Conservation (phyloP, 2,329 filamentous ascomycete genomes). For the Cucurbitaria berberidis region DNA sequence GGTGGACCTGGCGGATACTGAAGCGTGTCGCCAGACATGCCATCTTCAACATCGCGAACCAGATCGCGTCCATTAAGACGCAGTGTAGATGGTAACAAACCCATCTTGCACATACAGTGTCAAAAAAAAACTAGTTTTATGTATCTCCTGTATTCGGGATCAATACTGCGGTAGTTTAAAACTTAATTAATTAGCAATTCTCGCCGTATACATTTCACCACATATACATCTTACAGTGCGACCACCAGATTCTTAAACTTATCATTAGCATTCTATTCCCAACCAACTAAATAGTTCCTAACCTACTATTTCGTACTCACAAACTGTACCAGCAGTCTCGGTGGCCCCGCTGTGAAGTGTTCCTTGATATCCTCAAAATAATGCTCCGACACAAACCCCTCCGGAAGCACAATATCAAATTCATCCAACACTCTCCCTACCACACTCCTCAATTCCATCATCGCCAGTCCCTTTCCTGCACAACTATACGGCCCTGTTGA, state of each 20-base stretch:
- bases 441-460: slow-evolving; percentile 67
- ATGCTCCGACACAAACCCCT: slow-evolving; percentile 19
- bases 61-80: slow-evolving; percentile 23
- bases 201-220: no score
- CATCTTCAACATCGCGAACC: slow-evolving; percentile 23
- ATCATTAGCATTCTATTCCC: not conserved
- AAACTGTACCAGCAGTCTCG: slow-evolving; percentile 22
- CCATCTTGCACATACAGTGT: slow-evolving; percentile 9
- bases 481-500: slow-evolving; percentile 70
- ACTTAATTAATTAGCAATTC: no score
- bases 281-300: not conserved
- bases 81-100: slow-evolving; percentile 25
- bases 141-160: no score
- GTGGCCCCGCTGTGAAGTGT: slow-evolving; percentile 33
- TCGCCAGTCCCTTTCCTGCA: slow-evolving; percentile 70
- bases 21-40: slow-evolving; percentile 19
- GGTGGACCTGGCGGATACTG: slow-evolving; percentile 10
- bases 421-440: slow-evolving; percentile 64
- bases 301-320: slow-evolving; percentile 3
- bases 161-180: no score
- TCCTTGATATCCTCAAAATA: slow-evolving; percentile 30
- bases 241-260: no score
- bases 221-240: not conserved
- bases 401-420: slow-evolving; percentile 56
- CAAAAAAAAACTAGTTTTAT: no score